Conservation (phyloP, 2,329 filamentous ascomycete species). For the Colletotrichum ledebouriae region DNA sequence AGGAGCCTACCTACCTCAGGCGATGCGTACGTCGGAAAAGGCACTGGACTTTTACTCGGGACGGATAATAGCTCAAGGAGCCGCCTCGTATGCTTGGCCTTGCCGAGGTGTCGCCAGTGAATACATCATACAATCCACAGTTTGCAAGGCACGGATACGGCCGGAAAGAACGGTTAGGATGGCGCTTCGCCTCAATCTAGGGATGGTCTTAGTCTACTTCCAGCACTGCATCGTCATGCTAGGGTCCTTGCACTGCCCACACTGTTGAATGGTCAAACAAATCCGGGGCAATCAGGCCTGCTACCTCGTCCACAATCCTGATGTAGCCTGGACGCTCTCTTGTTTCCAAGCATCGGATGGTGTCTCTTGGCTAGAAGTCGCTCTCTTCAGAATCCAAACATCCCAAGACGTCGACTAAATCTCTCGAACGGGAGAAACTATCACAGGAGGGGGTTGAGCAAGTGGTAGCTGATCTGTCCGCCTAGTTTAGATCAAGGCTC, state of each 20-base stretch:
- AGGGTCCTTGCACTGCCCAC: slow-evolving; percentile 30
- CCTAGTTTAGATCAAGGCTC: slow-evolving; percentile 26
- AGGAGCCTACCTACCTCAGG: background rate
- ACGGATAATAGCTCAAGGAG: slow-evolving; percentile 9
- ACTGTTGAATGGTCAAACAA: slow-evolving; percentile 5
- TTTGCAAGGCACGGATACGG: slow-evolving; percentile 6
- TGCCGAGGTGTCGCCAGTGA: slow-evolving; percentile 3
- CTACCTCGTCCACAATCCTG: background rate
- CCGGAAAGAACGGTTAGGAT: slow-evolving; percentile 30
- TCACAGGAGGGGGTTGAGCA: slow-evolving; percentile 21
- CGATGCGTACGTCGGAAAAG: slow-evolving; percentile 11
- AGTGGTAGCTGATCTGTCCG: slow-evolving; percentile 28
- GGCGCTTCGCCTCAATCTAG: slow-evolving; percentile 34
- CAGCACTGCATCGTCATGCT: slow-evolving; percentile 24
- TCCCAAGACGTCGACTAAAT: slow-evolving; percentile 4
- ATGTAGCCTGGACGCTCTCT: background rate
- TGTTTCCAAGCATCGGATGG: background rate
- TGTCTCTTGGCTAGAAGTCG: background rate
- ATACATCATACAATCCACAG: slow-evolving; percentile 5
- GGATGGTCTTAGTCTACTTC: slow-evolving; percentile 29
- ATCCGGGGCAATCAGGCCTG: slow-evolving; percentile 1
- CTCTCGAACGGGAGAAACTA: slow-evolving; percentile 18
- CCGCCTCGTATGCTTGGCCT: background rate
- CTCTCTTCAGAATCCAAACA: slow-evolving; percentile 16
- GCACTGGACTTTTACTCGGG: background rate